These are phyloP conservation scores for Sporothrix humicola DNA, from an alignment of 2,329 filamentous ascomycete species.

Conservation along the genomic window DNA sequence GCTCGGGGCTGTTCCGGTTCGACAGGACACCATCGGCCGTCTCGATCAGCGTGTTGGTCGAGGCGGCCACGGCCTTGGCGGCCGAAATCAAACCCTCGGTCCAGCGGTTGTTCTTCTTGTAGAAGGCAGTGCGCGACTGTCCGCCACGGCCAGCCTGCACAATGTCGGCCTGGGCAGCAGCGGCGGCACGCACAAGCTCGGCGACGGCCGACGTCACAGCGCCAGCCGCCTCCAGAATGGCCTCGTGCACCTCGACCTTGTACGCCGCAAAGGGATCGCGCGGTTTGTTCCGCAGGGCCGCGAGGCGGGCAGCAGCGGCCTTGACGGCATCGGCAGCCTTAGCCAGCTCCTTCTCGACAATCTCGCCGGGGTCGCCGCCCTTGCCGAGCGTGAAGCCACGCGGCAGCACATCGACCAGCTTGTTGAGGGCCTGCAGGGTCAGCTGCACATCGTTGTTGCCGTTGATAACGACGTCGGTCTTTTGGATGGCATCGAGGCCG, in stretches of 20 bases:
- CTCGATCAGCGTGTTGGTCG: slow-evolving; percentile 96
- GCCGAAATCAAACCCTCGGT: slow-evolving; percentile 97
- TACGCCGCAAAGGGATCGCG: slow-evolving; percentile 94
- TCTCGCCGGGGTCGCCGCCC: slow-evolving; percentile 86
- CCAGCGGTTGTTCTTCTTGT: slow-evolving; percentile 99
- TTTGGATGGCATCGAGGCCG: slow-evolving; percentile 85
- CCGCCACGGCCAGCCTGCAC: slow-evolving; percentile 89
- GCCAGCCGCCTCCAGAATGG: slow-evolving; percentile 89
- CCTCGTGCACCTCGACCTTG: slow-evolving; percentile 93
- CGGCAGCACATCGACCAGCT: slow-evolving; percentile 88
- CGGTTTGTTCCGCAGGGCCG: slow-evolving; percentile 95
- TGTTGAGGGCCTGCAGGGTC: slow-evolving; percentile 90
- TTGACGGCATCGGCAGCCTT: slow-evolving; percentile 96
- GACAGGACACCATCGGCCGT: slow-evolving; percentile 95
- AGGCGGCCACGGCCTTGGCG: slow-evolving; percentile 91
- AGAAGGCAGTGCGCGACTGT: slow-evolving; percentile 89
- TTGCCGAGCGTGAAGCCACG: slow-evolving; percentile 83
- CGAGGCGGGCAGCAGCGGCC: slow-evolving; percentile 84
- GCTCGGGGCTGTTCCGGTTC: slow-evolving; percentile 89
- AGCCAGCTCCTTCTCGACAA: slow-evolving; percentile 88
- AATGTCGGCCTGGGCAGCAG: slow-evolving; percentile 92
- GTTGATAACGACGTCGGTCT: slow-evolving; percentile 96
- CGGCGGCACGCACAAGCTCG: slow-evolving; percentile 92
- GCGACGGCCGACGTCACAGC: slow-evolving; percentile 94
- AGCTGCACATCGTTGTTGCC: slow-evolving; percentile 96